A percentile compares a stretch with the other conserved stretches of the same genome.
These are phyloP conservation scores for Acmispon strigosus DNA, from an alignment of 306 rosid genomes.

Conservation along the genomic window DNA sequence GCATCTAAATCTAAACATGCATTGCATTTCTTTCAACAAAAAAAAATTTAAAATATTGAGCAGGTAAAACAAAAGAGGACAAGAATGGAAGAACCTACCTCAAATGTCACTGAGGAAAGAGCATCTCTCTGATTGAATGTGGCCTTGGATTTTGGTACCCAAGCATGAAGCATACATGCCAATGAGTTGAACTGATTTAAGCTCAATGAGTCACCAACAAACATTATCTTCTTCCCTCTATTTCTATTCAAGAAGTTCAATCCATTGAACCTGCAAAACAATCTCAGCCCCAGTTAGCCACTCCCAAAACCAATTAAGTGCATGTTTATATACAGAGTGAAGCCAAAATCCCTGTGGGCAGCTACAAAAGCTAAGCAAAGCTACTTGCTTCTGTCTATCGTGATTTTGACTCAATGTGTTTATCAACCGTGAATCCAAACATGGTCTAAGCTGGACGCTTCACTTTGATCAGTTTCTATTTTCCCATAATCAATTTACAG, in stretches of 20 bases:
- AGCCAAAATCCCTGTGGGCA: too few relatives aligned
- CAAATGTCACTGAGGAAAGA: constrained; percentile 57
- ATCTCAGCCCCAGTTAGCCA: not conserved
- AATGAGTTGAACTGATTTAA: constrained; percentile 79
- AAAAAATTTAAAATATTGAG: not conserved
- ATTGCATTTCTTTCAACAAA: not conserved
- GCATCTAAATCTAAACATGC: too few relatives aligned
- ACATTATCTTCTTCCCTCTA: constrained; percentile 95
- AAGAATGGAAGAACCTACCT: constrained; percentile 35
- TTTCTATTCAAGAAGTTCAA: constrained; percentile 48
- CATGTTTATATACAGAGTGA: too few relatives aligned
- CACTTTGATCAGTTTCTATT: too few relatives aligned
- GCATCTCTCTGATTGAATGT: constrained; percentile 33
- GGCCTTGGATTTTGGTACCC: constrained; percentile 62
- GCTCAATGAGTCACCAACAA: constrained; percentile 91
- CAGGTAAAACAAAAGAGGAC: not conserved
- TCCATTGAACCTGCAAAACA: constrained; percentile 66
- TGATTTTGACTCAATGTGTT: too few relatives aligned
- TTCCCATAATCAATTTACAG: too few relatives aligned
- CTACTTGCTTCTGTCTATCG: too few relatives aligned
- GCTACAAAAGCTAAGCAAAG: too few relatives aligned
- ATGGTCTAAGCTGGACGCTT: too few relatives aligned
- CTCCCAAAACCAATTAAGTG: too few relatives aligned
- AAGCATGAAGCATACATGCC: constrained; percentile 82
- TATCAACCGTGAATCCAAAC: too few relatives aligned